Evolutionary conservation across 306 rosid genomes (phyloP).

Genomic region (Cyamopsis tetragonoloba): DNA sequence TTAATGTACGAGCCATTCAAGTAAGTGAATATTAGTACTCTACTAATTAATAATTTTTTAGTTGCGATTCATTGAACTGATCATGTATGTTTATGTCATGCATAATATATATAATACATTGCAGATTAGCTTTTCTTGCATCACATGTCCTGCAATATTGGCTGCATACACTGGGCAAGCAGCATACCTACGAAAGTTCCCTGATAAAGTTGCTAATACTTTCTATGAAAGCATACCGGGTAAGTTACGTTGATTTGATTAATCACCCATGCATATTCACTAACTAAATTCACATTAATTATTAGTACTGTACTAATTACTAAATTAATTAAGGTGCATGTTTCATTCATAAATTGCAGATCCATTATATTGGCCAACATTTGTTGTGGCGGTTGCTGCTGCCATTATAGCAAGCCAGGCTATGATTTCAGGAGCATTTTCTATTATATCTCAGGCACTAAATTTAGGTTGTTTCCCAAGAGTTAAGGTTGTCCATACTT

Average conservation of each 20-base stretch:
- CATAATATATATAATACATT: background rate
- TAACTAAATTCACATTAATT: too few relatives aligned
- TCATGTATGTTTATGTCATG: too few relatives aligned
- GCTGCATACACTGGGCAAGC: constrained; percentile 40
- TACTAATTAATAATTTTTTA: too few relatives aligned
- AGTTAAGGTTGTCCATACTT: constrained; percentile 79
- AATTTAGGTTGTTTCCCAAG: constrained; percentile 77
- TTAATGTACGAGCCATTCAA: constrained; percentile 63
- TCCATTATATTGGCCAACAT: constrained; percentile 79
- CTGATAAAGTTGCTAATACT: constrained; percentile 25
- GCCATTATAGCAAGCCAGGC: constrained; percentile 87
- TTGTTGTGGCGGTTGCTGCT: constrained; percentile 72
- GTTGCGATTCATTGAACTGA: background rate
- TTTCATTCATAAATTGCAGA: constrained; percentile 42
- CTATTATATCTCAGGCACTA: constrained; percentile 65
- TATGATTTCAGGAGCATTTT: constrained; percentile 84
- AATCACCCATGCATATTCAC: too few relatives aligned
- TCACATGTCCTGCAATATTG: constrained; percentile 34
- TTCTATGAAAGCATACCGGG: constrained; percentile 43
- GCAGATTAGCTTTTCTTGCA: constrained; percentile 40
- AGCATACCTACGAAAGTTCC: constrained; percentile 34
- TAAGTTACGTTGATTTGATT: too few relatives aligned
- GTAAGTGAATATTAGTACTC: constrained; percentile 47
- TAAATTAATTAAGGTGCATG: too few relatives aligned
- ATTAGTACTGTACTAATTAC: too few relatives aligned